A percentile compares a stretch with the other conserved stretches of the same genome.
Evolutionary conservation across 345 rosid species (phyloP).

Genomic region (Nasturtium officinale): DNA sequence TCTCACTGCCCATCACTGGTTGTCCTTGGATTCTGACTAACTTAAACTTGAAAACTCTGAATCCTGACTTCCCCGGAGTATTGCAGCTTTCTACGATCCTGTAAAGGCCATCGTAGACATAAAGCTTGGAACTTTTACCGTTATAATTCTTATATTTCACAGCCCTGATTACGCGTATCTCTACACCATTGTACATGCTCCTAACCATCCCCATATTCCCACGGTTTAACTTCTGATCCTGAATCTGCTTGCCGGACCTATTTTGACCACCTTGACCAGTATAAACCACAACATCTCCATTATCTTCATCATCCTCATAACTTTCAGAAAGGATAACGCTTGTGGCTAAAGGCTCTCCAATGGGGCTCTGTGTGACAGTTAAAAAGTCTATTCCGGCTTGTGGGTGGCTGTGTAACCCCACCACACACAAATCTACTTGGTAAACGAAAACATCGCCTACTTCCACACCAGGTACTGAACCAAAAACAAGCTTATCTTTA

Average conservation of each 20-base stretch:
- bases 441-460: slow-evolving; percentile 75
- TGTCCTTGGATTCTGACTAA: slow-evolving; percentile 79
- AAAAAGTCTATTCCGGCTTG: slow-evolving; percentile 85
- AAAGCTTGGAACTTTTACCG: slow-evolving; percentile 51
- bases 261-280: slow-evolving; percentile 78
- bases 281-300: slow-evolving; percentile 63
- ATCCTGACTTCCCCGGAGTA: slow-evolving; percentile 82
- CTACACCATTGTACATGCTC: slow-evolving; percentile 78
- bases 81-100: slow-evolving; percentile 69
- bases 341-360: slow-evolving; percentile 74
- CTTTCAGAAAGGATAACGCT: slow-evolving; percentile 82
- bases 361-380: slow-evolving; percentile 57
- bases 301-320: slow-evolving; percentile 80
- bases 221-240: slow-evolving; percentile 74
- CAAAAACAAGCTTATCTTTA: slow-evolving; percentile 70
- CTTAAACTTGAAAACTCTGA: slow-evolving; percentile 74
- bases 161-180: slow-evolving; percentile 75
- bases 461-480: slow-evolving; percentile 68
- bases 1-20: slow-evolving; percentile 70
- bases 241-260: not conserved
- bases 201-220: slow-evolving; percentile 88
- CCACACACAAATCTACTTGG: slow-evolving; percentile 67
- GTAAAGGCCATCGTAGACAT: slow-evolving; percentile 88
- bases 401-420: slow-evolving; percentile 71
- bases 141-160: slow-evolving; percentile 52